These are phyloP conservation scores for Starmerella ratchasimensis DNA, from an alignment of 805 yeast species.

Conservation along the genomic window DNA sequence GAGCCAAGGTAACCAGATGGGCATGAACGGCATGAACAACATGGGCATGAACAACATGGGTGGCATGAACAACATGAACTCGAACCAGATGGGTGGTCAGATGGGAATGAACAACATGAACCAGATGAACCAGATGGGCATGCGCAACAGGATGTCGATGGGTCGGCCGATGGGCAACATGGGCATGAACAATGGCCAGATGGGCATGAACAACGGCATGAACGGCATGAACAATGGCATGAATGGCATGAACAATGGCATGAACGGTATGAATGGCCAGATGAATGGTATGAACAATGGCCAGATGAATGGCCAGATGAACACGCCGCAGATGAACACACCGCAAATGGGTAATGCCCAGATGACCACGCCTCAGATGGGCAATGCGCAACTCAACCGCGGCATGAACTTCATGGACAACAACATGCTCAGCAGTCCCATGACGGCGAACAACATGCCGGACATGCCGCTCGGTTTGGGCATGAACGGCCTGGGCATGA, in stretches of 20 bases:
- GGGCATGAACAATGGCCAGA: neutral
- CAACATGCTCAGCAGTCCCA: no score
- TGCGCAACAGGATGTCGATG: neutral
- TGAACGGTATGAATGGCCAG: neutral
- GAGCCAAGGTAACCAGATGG: slow-evolving; percentile 1
- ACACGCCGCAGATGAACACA: no score
- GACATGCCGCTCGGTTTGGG: no score
- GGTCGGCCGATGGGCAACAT: slow-evolving; percentile 1
- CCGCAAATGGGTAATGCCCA: no score
- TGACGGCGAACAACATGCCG: no score
- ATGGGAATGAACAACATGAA: neutral
- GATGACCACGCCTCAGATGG: no score
- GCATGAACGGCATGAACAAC: neutral
- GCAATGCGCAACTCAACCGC: no score
- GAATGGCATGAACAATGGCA: neutral
- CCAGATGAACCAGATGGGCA: slow-evolving; percentile 2
- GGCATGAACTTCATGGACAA: no score
- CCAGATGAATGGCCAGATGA: no score
- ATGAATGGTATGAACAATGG: no score
- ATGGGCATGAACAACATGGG: neutral
- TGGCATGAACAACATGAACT: neutral
- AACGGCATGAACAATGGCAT: neutral
- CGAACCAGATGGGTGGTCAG: neutral
- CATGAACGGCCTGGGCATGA: no score
- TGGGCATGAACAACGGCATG: neutral